Percentiles rank a stretch among this genome's conserved stretches.
Evolutionary conservation across 163 green algal genomes (phyloP).

Genomic region (Scenedesmus sp.): DNA sequence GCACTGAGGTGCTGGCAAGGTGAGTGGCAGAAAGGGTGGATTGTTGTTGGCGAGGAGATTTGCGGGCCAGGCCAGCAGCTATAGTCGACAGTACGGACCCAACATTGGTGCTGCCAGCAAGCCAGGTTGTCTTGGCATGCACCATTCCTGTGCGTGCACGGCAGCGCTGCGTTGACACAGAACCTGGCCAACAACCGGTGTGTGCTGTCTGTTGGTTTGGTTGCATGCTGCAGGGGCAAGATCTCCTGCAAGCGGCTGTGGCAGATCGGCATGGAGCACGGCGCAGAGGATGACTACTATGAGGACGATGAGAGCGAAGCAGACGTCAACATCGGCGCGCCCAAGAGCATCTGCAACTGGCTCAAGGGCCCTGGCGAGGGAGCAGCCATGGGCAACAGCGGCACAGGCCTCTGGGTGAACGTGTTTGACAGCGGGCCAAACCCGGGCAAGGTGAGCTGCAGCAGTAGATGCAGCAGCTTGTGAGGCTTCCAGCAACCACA

Average conservation of each 20-base stretch:
- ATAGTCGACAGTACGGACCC: neutral
- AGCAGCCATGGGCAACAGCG: neutral
- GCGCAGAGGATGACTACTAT: slow-evolving; percentile 17
- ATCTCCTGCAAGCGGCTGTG: slow-evolving; percentile 53
- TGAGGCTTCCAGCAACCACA: neutral
- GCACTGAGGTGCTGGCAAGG: slow-evolving; percentile 44
- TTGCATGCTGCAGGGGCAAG: slow-evolving; percentile 30
- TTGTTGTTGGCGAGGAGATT: neutral
- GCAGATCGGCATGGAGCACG: slow-evolving; percentile 55
- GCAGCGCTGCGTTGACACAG: neutral
- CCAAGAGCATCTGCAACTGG: slow-evolving; percentile 47
- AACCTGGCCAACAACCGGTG: neutral
- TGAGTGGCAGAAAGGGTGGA: neutral
- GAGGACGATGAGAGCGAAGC: slow-evolving; percentile 24
- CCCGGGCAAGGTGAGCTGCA: slow-evolving; percentile 23
- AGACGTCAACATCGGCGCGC: neutral
- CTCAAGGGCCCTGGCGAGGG: slow-evolving; percentile 30
- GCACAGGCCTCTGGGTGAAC: slow-evolving; percentile 46
- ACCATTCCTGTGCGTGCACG: neutral
- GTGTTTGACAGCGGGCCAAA: slow-evolving; percentile 44
- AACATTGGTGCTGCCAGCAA: neutral
- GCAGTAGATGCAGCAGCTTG: neutral
- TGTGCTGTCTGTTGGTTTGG: neutral
- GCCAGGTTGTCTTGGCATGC: neutral
- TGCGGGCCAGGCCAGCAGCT: neutral